Evolutionary conservation across 78 protist species (phyloP).

Genomic region (Anaeramoeba flamelloides): DNA sequence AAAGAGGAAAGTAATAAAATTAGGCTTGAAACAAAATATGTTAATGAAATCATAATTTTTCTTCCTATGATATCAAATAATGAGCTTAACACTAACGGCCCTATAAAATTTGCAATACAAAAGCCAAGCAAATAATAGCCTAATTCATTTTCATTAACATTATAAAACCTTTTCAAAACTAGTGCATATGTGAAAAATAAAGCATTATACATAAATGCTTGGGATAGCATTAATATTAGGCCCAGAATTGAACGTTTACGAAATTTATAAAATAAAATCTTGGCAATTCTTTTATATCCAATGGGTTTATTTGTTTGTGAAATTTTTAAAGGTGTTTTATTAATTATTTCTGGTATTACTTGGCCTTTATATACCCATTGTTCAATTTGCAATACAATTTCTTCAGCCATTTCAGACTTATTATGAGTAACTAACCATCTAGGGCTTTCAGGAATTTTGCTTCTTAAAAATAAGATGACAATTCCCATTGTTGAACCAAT

Average conservation of each 20-base stretch:
- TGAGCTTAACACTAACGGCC: not conserved
- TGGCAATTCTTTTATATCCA: not conserved
- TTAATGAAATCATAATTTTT: not conserved
- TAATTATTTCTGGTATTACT: too few species aligned
- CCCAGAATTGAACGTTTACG: not conserved
- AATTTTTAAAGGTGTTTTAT: too few species aligned
- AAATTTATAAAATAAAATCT: not conserved
- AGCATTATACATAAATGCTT: not conserved
- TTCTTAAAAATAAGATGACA: not conserved
- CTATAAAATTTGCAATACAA: not conserved
- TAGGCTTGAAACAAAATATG: not conserved
- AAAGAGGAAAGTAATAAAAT: not conserved
- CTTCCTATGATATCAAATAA: not conserved
- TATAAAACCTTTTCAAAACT: not conserved
- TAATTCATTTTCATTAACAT: not conserved
- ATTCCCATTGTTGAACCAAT: not conserved
- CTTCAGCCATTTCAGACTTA: not conserved
- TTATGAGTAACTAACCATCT: not conserved
- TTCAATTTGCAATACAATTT: not conserved
- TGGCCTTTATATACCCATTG: not conserved
- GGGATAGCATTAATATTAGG: not conserved
- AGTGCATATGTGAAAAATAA: not conserved
- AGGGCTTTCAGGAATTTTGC: not conserved
- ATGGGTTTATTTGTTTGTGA: not conserved
- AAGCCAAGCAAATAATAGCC: not conserved